These are phyloP conservation scores for Eremothecium coryli DNA, from an alignment of 1,139 yeast species.

Conservation along the genomic window DNA sequence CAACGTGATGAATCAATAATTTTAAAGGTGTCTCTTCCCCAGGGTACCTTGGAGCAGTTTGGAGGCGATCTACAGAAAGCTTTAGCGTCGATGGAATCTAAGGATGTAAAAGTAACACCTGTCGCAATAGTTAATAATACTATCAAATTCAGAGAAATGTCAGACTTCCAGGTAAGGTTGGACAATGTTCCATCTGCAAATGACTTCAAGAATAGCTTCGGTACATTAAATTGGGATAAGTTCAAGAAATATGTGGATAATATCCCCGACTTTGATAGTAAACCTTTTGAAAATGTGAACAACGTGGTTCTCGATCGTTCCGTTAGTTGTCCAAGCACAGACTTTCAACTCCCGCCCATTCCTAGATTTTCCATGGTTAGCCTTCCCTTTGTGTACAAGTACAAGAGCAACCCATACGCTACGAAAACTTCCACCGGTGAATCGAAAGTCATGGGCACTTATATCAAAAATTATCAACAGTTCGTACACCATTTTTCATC, in stretches of 20 bases:
- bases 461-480: constrained; percentile 32
- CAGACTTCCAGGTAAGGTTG: constrained; percentile 75
- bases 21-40: constrained; percentile 63
- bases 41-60: constrained; percentile 40
- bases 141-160: constrained; percentile 72
- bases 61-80: constrained; percentile 47
- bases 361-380: constrained; percentile 70
- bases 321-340: constrained; percentile 30
- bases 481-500: constrained; percentile 24
- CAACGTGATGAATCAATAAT: constrained; percentile 51
- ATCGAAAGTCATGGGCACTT: constrained; percentile 32
- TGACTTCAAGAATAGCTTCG: constrained; percentile 32
- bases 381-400: constrained; percentile 67
- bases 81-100: constrained; percentile 29
- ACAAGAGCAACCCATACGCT: constrained; percentile 49
- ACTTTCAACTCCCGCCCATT: constrained; percentile 75
- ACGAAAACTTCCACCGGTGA: constrained; percentile 42
- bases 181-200: constrained; percentile 44
- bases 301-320: constrained; percentile 28
- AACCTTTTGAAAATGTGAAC: constrained; percentile 26
- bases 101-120: constrained; percentile 43
- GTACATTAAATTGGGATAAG: constrained; percentile 25
- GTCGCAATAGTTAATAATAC: constrained; percentile 62
- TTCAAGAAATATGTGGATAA: constrained; percentile 36
- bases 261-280: constrained; percentile 35